Evolutionary conservation across 2,329 filamentous ascomycete genomes (phyloP).

Genomic region (Boeremia lycopersici): DNA sequence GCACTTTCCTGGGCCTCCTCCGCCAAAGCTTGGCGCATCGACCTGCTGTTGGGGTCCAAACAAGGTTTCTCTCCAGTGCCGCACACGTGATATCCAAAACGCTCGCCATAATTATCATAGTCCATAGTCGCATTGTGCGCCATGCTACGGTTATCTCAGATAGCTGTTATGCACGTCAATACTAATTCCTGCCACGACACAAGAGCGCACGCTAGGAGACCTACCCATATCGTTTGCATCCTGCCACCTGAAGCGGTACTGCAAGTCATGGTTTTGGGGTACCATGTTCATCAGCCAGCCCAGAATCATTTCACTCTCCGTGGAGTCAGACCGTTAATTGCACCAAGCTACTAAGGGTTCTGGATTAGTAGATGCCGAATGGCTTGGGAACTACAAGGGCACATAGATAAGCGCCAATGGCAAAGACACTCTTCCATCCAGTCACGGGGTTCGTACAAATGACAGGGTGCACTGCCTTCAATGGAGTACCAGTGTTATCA

Average conservation of each 20-base stretch:
- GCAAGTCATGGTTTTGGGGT: constrained; percentile 49
- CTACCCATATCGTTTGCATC: constrained; percentile 54
- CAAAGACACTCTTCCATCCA: constrained; percentile 60
- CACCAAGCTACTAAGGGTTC: not conserved
- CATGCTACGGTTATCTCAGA: constrained; percentile 67
- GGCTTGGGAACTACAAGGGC: constrained; percentile 21
- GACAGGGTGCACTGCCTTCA: constrained; percentile 58
- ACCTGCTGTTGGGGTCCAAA: constrained; percentile 57
- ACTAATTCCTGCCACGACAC: not conserved
- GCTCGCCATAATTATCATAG: constrained; percentile 63
- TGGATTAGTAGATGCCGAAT: not conserved
- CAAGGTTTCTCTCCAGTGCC: constrained; percentile 63
- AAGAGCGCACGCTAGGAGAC: constrained; percentile 3
- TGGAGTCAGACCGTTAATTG: not conserved
- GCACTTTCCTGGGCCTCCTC: not conserved
- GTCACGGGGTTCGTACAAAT: constrained; percentile 64
- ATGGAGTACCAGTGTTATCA: constrained; percentile 54
- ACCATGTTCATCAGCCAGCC: constrained; percentile 48
- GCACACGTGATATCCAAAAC: constrained; percentile 60
- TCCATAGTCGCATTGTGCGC: constrained; percentile 56
- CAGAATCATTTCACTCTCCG: not conserved
- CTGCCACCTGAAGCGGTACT: constrained; percentile 51
- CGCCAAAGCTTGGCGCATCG: constrained; percentile 50
- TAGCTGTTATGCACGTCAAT: constrained; percentile 43
- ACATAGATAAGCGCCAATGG: constrained; percentile 46